phyloP scores from a whole-genome alignment of 208 protist species.

The Leishmania arabica region DNA sequence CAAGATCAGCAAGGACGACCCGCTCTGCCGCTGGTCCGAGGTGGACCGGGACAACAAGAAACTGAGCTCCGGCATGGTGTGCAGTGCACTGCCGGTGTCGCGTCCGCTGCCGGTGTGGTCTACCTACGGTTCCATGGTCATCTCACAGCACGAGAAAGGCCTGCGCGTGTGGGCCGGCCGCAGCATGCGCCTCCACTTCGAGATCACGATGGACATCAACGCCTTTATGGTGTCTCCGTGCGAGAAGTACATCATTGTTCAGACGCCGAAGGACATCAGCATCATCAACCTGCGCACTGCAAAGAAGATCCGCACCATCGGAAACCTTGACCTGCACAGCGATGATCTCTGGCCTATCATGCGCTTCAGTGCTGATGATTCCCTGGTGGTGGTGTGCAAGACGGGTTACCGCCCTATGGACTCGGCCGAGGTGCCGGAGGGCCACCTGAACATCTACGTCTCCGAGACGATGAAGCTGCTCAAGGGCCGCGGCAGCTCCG shows the following conservation, averaged over 20 bases:
- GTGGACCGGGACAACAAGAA: conserved; percentile 72
- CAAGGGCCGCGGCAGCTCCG: conserved; percentile 44
- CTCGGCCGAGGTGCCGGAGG: conserved; percentile 34
- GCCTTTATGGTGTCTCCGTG: conserved; percentile 87
- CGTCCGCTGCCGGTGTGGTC: conserved; percentile 87
- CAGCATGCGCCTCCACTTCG: conserved; percentile 83
- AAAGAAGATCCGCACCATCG: conserved; percentile 82
- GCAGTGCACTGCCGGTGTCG: conserved; percentile 54
- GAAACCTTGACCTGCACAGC: conserved; percentile 77
- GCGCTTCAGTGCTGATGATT: conserved; percentile 88
- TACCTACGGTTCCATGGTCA: conserved; percentile 82
- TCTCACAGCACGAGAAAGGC: conserved; percentile 75
- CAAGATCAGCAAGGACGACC: conserved; percentile 63
- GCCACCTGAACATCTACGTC: conserved; percentile 80
- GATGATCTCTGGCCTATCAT: conserved; percentile 85
- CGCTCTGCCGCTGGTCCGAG: conserved; percentile 79
- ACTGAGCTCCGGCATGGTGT: conserved; percentile 65
- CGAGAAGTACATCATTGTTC: conserved; percentile 90
- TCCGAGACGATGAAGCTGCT: conserved; percentile 77
- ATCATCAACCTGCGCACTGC: conserved; percentile 81
- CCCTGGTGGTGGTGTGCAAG: conserved; percentile 81
- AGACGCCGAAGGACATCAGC: conserved; percentile 79
- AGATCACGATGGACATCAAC: conserved; percentile 73
- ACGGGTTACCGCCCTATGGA: conserved; percentile 49
- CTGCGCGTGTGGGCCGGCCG: conserved; percentile 87